Percentiles rank a stretch among this genome's conserved stretches.
phyloP scores from a whole-genome alignment of 2,329 filamentous ascomycete genomes.

The Phaeosphaeriaceae sp. region DNA sequence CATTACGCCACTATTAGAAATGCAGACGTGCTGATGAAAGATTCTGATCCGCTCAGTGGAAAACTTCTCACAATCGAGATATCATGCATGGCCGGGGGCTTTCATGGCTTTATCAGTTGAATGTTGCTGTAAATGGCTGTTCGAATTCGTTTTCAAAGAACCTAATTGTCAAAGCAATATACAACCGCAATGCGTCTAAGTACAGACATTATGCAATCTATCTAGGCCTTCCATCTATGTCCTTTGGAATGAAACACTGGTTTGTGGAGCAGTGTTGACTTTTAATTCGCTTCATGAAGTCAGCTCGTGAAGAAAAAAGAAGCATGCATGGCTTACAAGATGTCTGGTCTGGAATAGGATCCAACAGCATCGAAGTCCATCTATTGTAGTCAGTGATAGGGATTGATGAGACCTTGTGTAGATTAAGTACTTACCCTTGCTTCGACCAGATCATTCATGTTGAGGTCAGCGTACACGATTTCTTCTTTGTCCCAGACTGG shows the following conservation, averaged over 20 bases:
- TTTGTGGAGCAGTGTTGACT: constrained; percentile 20
- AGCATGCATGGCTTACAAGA: constrained; percentile 45
- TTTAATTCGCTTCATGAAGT: constrained; percentile 14
- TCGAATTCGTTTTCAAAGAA: too few species aligned
- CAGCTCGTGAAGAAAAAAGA: neutral
- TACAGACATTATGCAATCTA: neutral
- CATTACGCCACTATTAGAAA: too few species aligned
- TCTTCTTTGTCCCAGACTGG: constrained; percentile 52
- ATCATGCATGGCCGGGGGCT: too few species aligned
- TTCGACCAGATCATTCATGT: constrained; percentile 45
- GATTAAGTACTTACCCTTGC: constrained; percentile 37
- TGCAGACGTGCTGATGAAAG: too few species aligned
- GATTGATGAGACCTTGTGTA: neutral
- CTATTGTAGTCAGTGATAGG: constrained; percentile 24
- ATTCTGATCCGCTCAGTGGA: too few species aligned
- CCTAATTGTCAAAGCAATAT: too few species aligned
- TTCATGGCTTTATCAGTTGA: too few species aligned
- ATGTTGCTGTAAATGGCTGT: too few species aligned
- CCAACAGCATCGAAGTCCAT: constrained; percentile 54
- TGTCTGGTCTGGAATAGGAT: constrained; percentile 51
- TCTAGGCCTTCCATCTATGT: too few species aligned
- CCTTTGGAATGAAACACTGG: constrained; percentile 13
- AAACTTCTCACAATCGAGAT: too few species aligned
- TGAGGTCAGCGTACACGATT: constrained; percentile 49
- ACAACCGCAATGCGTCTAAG: neutral